Percentiles rank a stretch among this genome's conserved stretches.
Evolutionary conservation across 139 green algal genomes (phyloP).

Genomic region (Chlamydomonas schloesseri): DNA sequence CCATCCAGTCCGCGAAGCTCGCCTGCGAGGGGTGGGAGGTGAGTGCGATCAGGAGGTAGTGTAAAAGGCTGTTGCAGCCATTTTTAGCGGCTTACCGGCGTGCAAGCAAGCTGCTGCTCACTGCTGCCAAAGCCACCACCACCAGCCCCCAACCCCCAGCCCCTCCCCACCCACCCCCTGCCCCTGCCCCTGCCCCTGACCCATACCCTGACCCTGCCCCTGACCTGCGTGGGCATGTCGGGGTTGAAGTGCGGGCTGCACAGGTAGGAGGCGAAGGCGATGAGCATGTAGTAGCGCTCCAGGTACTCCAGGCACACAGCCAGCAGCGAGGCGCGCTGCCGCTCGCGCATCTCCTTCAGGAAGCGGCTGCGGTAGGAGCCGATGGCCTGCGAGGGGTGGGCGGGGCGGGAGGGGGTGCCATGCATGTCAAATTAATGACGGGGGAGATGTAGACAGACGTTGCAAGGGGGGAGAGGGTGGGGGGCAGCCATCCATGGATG

Average conservation of each 20-base stretch:
- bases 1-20: slow-evolving; percentile 82
- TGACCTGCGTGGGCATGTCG: slow-evolving; percentile 35
- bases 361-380: slow-evolving; percentile 83
- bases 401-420: not conserved
- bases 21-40: not conserved
- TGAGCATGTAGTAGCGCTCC: slow-evolving; percentile 84
- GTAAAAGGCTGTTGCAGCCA: too few species aligned
- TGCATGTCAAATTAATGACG: too few species aligned
- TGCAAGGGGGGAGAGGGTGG: too few species aligned
- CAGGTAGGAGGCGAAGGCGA: slow-evolving; percentile 91
- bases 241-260: slow-evolving; percentile 72
- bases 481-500: not conserved
- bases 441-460: too few species aligned
- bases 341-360: slow-evolving; percentile 84
- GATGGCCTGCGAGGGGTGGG: slow-evolving; percentile 81
- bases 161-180: too few species aligned
- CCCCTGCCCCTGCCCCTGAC: too few species aligned
- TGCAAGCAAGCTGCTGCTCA: too few species aligned
- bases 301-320: slow-evolving; percentile 83
- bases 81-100: too few species aligned
- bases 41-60: too few species aligned
- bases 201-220: too few species aligned
- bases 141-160: too few species aligned
- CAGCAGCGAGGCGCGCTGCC: slow-evolving; percentile 81
- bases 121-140: too few species aligned